Evolutionary conservation across 345 rosid species (phyloP).

Genomic region (Aegle marmelos): DNA sequence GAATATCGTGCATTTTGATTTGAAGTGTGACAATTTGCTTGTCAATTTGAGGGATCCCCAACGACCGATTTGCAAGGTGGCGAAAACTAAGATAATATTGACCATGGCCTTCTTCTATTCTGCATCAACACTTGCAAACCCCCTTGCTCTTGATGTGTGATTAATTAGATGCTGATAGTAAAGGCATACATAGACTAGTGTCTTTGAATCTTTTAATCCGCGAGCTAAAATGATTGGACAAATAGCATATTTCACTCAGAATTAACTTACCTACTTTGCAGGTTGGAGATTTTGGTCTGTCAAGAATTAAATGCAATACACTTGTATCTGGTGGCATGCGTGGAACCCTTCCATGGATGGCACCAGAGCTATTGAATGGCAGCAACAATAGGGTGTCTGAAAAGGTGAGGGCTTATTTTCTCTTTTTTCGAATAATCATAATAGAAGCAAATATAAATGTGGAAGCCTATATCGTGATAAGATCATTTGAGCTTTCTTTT

Average conservation of each 20-base stretch:
- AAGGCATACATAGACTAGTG: background rate
- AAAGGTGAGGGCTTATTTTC: constrained; percentile 42
- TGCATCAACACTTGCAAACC: background rate
- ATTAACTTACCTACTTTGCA: constrained; percentile 22
- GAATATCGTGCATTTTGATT: constrained; percentile 86
- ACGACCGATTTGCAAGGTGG: constrained; percentile 89
- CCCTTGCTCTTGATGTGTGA: background rate
- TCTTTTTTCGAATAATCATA: background rate
- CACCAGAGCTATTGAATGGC: constrained; percentile 83
- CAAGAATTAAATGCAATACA: constrained; percentile 87
- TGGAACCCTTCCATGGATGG: constrained; percentile 99
- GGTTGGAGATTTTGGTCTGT: constrained; percentile 96
- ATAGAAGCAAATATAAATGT: background rate
- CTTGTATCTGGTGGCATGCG: constrained; percentile 89
- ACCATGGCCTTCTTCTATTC: background rate
- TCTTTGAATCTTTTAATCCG: background rate
- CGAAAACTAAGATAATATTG: background rate
- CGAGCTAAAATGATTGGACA: background rate
- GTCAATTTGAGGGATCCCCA: constrained; percentile 89
- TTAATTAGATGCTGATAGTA: background rate
- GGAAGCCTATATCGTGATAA: background rate
- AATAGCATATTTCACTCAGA: background rate
- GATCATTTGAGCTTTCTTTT: background rate
- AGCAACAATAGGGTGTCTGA: constrained; percentile 80
- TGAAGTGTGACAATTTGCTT: constrained; percentile 91